Evolutionary conservation across 106 monocot genomes (phyloP), one percentile per base, ranked within the genome.

Genomic region (Iris macrosiphon): DNA sequence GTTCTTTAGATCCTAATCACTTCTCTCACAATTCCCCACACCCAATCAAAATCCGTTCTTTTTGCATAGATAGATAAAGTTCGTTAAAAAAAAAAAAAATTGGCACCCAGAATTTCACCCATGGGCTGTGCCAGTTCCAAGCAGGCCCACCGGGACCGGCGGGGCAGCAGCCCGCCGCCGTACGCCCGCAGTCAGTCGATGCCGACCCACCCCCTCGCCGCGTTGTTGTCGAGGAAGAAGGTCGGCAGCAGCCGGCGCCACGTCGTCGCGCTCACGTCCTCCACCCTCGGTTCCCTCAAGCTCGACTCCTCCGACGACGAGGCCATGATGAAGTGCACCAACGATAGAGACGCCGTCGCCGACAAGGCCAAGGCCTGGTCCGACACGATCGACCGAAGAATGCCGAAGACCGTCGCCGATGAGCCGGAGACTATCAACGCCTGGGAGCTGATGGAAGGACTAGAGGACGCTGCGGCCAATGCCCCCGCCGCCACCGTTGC

Each of bases 51-150:
- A 16, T 21, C 44, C 13, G 30, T 44, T 6, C 9, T 31, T 31
- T 11, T 7, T 31, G 12, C 15, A 45, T 20, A 14, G 55, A 35
- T 10, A 3, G 31, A 22, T 8, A n/a, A n/a, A n/a, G n/a, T n/a
- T n/a, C n/a, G n/a, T n/a, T n/a, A n/a, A n/a, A n/a, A n/a, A n/a
- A n/a, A n/a, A 35, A 10, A 10, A 10, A 49, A 27, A 49, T 25
- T 24, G 7, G 5, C 49, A 49, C 37, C 37, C 0, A 15, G 1
- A 26, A 23, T 37, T 27, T 5, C 23, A 40, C 41, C 46, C 46
- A 28, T 94, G 93, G 93, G 93, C 10, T 88, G 93, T 64, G 68
- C 80, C 14, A 69, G 64, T 44, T 94, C 93, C 2, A 94, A 62
- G 64, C 72, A 88, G 32, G 78, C 60, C 0, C 58, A 54, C 16